Evolutionary conservation across 2,329 filamentous ascomycete genomes (phyloP), one percentile per base, ranked within the genome.

Genomic region (Allantophomopsis cytisporea): DNA sequence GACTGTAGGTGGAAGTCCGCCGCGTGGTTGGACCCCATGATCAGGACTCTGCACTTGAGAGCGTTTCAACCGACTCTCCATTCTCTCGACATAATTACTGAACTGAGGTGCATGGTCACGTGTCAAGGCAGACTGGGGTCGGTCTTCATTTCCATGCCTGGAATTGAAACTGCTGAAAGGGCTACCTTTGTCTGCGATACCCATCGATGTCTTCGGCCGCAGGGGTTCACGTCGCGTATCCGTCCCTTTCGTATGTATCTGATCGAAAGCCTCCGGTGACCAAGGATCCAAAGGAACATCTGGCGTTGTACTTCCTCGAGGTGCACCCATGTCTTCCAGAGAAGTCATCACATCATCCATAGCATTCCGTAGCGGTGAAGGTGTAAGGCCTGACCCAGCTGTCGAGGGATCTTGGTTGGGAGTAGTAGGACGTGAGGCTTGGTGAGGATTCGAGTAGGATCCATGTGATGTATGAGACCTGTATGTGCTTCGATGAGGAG

Each of bases 291-390:
- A 60, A 1, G 73, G 64, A 1, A 70, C 63, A 33, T 75, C 68
- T 1, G 75, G 69, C 20, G 72, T 69, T 28, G 73, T 69, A 12
- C 45, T 66, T 16, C 69, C 62, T 41, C 70, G 69, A 33, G 73
- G 65, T 49, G 80, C 66, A 14, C 80, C 80, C 67, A 98, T 84
- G 43, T 88, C 87, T 54, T 94, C 81, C 34, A 98, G 62, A 41
- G 91, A 93, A 47, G 91, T 86, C 76, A 96, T 95, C 4, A 98
- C 88, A 58, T 93, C 89, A 54, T 96, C 89, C 87, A 98, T 98
- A 1, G 91, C 91, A 57, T 88, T 86, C 43, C 91, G 73, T 3
- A 98, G 64, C 1, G 91, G 91, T 2, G 91, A 96, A 1, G 91
- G 91, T 0, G 91, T 98, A 56, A 84, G 65, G 2, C 76, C 77